Evolutionary conservation across 768 basidiomycete species (phyloP).

Genomic region (Candolleomyces aberdarensis): DNA sequence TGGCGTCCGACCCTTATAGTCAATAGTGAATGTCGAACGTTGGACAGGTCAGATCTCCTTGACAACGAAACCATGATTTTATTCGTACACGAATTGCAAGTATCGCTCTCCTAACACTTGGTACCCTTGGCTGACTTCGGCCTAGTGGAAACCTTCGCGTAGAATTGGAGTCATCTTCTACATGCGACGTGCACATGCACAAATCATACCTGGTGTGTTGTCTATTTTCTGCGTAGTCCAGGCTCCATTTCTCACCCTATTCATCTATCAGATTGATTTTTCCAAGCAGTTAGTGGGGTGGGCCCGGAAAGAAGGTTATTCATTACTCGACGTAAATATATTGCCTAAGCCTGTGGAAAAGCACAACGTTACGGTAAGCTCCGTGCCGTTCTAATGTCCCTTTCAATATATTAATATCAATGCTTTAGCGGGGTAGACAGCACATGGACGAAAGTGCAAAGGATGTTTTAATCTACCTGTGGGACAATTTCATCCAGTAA

Average conservation of each 20-base stretch:
- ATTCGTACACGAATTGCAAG: conserved; percentile 95
- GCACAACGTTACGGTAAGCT: conserved; percentile 8
- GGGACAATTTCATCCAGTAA: conserved; percentile 96
- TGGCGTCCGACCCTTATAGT: conserved; percentile 8
- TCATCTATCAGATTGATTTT: conserved; percentile 68
- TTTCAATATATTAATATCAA: conserved; percentile 7
- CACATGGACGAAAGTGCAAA: conserved; percentile 42
- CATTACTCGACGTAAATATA: conserved; percentile 85
- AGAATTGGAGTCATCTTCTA: conserved; percentile 71
- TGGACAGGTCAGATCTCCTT: conserved; percentile 70
- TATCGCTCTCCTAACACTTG: conserved; percentile 6
- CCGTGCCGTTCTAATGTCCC: background rate
- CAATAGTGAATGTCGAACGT: conserved; percentile 4
- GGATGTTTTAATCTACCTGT: conserved; percentile 77
- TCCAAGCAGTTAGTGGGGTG: conserved; percentile 78
- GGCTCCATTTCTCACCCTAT: conserved; percentile 1
- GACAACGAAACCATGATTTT: conserved; percentile 75
- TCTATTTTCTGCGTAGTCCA: background rate
- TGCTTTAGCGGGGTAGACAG: conserved; percentile 33
- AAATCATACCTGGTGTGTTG: conserved; percentile 75
- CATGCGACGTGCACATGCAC: conserved; percentile 73
- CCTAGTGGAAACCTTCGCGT: conserved; percentile 87
- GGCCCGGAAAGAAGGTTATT: conserved; percentile 64
- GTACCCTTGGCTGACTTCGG: background rate
- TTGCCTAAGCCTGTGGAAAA: conserved; percentile 52